Percentiles rank a stretch among this genome's conserved stretches.
Evolutionary conservation across 192 early-diverging fungal genomes (phyloP).

Genomic region (Coemansia sp.): DNA sequence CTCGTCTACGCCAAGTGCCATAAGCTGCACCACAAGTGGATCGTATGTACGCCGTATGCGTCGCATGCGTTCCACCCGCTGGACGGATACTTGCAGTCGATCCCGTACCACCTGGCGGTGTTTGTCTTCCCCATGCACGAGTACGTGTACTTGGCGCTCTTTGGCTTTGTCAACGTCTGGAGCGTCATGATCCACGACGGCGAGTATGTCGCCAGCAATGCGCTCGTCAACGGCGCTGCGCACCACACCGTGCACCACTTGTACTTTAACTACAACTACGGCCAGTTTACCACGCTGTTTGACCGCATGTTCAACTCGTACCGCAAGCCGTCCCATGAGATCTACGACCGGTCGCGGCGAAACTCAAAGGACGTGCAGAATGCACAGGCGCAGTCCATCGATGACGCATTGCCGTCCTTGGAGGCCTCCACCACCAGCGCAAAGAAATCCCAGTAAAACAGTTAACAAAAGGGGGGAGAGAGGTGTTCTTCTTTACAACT

Average conservation of each 20-base stretch:
- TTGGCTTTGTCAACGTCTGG: constrained; percentile 91
- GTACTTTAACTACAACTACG: constrained; percentile 99
- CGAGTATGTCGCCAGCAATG: constrained; percentile 67
- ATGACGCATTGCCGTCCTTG: constrained; percentile 42
- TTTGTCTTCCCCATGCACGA: constrained; percentile 91
- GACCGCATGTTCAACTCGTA: constrained; percentile 70
- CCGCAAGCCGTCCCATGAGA: constrained; percentile 65
- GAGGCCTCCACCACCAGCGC: constrained; percentile 11
- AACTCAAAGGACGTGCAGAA: constrained; percentile 64
- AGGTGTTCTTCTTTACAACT: too few relatives aligned
- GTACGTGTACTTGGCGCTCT: constrained; percentile 82
- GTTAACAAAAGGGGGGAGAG: neutral
- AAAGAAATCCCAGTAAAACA: constrained; percentile 20
- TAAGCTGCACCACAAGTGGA: constrained; percentile 87
- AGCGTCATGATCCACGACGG: constrained; percentile 98
- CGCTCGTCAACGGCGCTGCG: constrained; percentile 82
- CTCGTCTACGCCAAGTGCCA: constrained; percentile 85
- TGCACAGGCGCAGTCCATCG: constrained; percentile 64
- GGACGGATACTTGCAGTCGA: constrained; percentile 92
- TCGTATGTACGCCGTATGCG: constrained; percentile 91
- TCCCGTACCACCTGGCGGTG: constrained; percentile 93
- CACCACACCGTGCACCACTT: constrained; percentile 98
- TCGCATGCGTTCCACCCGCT: constrained; percentile 94
- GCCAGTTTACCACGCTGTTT: constrained; percentile 98
- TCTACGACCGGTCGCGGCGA: constrained; percentile 61